These are phyloP conservation scores for Larix kaempferi DNA, from an alignment of 75 land plant genomes.

Conservation along the genomic window DNA sequence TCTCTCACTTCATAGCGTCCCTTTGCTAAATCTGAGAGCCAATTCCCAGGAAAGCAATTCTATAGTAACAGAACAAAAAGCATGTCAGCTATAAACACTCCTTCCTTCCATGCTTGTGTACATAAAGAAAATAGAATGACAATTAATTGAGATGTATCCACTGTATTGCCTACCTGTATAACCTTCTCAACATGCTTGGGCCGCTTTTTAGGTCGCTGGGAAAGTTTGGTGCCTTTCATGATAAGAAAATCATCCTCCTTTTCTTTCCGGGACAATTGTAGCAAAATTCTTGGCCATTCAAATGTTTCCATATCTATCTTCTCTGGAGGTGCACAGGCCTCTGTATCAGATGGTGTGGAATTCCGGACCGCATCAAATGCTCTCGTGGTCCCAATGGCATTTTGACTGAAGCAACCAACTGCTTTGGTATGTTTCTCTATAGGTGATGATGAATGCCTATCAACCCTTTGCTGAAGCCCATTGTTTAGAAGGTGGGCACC, in stretches of 20 bases:
- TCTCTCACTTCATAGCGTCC: constrained; percentile 45
- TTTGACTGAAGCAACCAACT: constrained; percentile 1
- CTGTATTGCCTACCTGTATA: constrained; percentile 16
- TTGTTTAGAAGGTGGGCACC: not conserved
- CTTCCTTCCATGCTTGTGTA: not conserved
- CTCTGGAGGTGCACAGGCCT: not conserved
- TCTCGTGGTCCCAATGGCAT: constrained; percentile 2
- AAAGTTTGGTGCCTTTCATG: constrained; percentile 32
- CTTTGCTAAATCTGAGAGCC: constrained; percentile 18
- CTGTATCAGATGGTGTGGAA: constrained; percentile 1
- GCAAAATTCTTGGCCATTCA: constrained; percentile 30
- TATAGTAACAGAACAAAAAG: not conserved
- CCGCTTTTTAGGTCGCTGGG: constrained; percentile 33
- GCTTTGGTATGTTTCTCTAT: not conserved
- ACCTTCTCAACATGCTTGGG: constrained; percentile 20
- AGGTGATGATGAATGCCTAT: not conserved
- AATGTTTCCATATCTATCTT: constrained; percentile 15
- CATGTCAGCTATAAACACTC: not conserved
- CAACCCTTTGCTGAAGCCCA: not conserved
- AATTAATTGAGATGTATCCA: not conserved
- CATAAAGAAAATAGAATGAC: not conserved
- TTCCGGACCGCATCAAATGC: not conserved
- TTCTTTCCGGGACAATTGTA: constrained; percentile 27
- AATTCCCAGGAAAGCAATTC: constrained; percentile 28
- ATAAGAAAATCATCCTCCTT: constrained; percentile 31